A percentile compares a stretch with the other conserved stretches of the same genome.
These are phyloP conservation scores for Nothophoma quercina DNA, from an alignment of 2,329 filamentous ascomycete genomes.

Conservation along the genomic window DNA sequence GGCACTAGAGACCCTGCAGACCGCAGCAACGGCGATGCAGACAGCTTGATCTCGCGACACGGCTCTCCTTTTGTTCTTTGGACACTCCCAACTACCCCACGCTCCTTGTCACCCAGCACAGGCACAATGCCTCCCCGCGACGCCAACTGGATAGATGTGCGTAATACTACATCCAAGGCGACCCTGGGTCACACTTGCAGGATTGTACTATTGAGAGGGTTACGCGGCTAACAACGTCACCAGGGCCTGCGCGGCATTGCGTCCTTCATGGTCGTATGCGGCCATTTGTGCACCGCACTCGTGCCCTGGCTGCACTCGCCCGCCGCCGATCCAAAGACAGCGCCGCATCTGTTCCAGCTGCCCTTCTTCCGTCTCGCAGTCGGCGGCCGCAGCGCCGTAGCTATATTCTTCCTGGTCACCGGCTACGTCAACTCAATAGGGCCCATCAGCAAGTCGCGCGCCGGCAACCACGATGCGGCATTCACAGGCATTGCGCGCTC, in stretches of 20 bases:
- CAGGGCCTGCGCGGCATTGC: slow-evolving; percentile 54
- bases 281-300: slow-evolving; percentile 53
- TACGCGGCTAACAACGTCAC: slow-evolving; percentile 30
- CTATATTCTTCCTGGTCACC: slow-evolving; percentile 61
- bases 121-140: slow-evolving; percentile 46
- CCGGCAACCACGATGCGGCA: slow-evolving; percentile 62
- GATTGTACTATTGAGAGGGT: no score
- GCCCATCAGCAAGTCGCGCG: slow-evolving; percentile 63
- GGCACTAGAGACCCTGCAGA: slow-evolving; percentile 8
- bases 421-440: slow-evolving; percentile 71
- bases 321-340: slow-evolving; percentile 51
- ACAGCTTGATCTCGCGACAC: slow-evolving; percentile 7
- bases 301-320: slow-evolving; percentile 52
- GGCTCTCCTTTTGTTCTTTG: slow-evolving; percentile 15
- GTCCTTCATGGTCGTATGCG: slow-evolving; percentile 53
- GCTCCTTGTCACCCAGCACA: slow-evolving; percentile 9
- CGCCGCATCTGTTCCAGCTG: slow-evolving; percentile 62
- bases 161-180: neutral
- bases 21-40: slow-evolving; percentile 16
- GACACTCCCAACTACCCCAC: slow-evolving; percentile 18
- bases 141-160: slow-evolving; percentile 51
- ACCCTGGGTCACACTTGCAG: slow-evolving; percentile 24
- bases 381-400: slow-evolving; percentile 56
- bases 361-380: slow-evolving; percentile 66
- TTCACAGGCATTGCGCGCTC: slow-evolving; percentile 64